Evolutionary conservation across 306 rosid genomes (phyloP).

Genomic region (Dryas octopetala): DNA sequence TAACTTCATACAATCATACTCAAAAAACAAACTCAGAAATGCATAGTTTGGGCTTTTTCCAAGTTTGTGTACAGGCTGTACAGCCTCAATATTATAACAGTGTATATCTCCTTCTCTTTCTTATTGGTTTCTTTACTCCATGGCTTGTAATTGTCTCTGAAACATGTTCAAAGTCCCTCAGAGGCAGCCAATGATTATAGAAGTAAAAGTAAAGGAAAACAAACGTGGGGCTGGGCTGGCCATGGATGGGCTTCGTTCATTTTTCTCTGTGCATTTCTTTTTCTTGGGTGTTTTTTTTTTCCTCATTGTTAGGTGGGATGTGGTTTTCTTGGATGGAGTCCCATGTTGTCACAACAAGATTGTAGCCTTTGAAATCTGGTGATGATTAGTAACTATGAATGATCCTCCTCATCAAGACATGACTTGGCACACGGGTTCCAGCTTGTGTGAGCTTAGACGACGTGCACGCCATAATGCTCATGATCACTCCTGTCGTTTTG

Average conservation of each 20-base stretch:
- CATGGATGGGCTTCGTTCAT: slow-evolving; percentile 1
- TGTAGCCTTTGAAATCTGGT: slow-evolving; percentile 5
- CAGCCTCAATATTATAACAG: slow-evolving; percentile 7
- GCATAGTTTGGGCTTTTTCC: neutral
- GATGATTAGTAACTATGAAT: slow-evolving; percentile 4
- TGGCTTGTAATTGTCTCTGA: too few species aligned
- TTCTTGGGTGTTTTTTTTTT: neutral
- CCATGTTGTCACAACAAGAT: slow-evolving; percentile 1
- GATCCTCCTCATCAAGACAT: neutral
- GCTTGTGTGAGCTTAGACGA: slow-evolving; percentile 5
- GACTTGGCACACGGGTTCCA: slow-evolving; percentile 7
- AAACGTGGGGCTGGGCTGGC: neutral
- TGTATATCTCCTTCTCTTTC: neutral
- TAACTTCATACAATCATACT: neutral
- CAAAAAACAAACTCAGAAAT: neutral
- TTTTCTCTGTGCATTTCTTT: neutral
- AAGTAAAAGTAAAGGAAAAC: slow-evolving; percentile 2
- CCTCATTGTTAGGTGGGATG: slow-evolving; percentile 8
- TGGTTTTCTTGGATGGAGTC: neutral
- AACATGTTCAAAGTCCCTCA: neutral
- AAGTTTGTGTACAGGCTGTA: slow-evolving; percentile 11
- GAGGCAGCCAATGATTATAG: neutral
- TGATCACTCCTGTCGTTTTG: slow-evolving; percentile 1
- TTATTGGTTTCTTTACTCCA: neutral
- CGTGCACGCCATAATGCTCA: slow-evolving; percentile 18